Base-by-base conservation (phyloP, 805 yeast species). In the Jamesozyma jinghongensis region DNA sequence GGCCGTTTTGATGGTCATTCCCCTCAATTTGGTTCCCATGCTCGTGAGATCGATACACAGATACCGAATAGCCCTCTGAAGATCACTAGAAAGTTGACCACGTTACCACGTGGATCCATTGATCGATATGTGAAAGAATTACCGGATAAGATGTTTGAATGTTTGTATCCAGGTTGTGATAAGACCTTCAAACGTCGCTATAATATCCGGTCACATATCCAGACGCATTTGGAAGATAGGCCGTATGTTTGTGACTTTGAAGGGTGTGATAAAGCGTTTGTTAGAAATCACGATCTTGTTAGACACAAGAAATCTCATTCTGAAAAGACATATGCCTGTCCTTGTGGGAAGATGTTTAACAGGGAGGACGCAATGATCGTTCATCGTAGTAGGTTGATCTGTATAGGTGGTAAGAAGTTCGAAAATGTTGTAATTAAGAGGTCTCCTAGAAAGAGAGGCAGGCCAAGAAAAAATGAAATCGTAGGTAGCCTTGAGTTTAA, bases 151-250 rank as follows among this genome's bases (percentile, higher is more conserved):
- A 68, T 71, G 22, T 94, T 73, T 64, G 70, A 78, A 29, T 92
- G 99, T 61, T 70, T 73, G 42, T 90, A 69, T 59, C 74, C 81
- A 16, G 69, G 71, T 41, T 92, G 99, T 64, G 83, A 83, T 11
- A 87, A 92, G 63, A 67, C 73, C 40, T 90, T 92, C 62, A 79
- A 87, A 6, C 71, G 98, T 54, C 70, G 95, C 36, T 92, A 94
- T 64, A 92, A 92, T 54, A 85, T 86, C 12, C 70, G 97, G 48
- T 85, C 95, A 0, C 99, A 92, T 59, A 87, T 92, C 41, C 98
- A 92, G 58, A 92, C 98, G 0, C 99, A 92, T 67, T 65, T 92
- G 37, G 80, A 90, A 57, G 97, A 92, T 61, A 70, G 97, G 48
- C 99, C 99, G 1, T 90, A 85, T 62, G 67, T 71, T 0, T 92